A percentile compares a stretch with the other conserved stretches of the same genome.
Conservation (phyloP, 1,284 basidiomycete genomes). For the Anthracocystis walkeri region DNA sequence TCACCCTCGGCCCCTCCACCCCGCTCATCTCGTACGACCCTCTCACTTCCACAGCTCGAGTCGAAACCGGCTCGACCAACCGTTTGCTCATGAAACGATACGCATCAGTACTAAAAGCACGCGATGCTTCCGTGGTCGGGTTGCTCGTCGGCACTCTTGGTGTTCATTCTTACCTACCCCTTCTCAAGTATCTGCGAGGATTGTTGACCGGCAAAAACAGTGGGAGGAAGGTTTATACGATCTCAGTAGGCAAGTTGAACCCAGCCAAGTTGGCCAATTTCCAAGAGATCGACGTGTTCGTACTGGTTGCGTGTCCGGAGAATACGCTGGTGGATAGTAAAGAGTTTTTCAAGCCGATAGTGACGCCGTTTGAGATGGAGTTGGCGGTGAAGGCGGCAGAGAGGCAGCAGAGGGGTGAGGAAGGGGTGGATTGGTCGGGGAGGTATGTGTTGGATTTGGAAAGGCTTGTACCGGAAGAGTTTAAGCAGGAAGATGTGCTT, state of each 20-base stretch:
- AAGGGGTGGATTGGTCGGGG: constrained; percentile 77
- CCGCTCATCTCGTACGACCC: constrained; percentile 82
- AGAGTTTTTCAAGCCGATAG: constrained; percentile 90
- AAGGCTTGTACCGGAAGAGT: constrained; percentile 66
- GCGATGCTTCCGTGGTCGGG: constrained; percentile 92
- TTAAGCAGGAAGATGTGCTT: constrained; percentile 19
- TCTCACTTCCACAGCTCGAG: constrained; percentile 70
- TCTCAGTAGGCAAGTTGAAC: constrained; percentile 94
- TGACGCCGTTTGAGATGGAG: constrained; percentile 93
- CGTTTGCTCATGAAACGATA: constrained; percentile 92
- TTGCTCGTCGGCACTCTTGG: constrained; percentile 95
- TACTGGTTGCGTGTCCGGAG: constrained; percentile 93
- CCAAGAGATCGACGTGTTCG: constrained; percentile 94
- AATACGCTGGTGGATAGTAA: constrained; percentile 85
- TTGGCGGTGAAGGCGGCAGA: constrained; percentile 76
- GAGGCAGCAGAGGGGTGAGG: constrained; percentile 36
- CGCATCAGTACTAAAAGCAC: constrained; percentile 85
- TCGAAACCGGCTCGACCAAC: constrained; percentile 76
- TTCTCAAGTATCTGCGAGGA: constrained; percentile 52
- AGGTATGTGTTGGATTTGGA: constrained; percentile 85
- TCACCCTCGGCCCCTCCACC: constrained; percentile 55
- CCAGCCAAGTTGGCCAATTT: constrained; percentile 97
- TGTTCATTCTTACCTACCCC: constrained; percentile 71
- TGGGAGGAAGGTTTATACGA: constrained; percentile 79
- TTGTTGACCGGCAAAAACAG: constrained; percentile 75